These are phyloP conservation scores for Pyropia yezoensis DNA, from an alignment of 23 red algal genomes.

Conservation along the genomic window DNA sequence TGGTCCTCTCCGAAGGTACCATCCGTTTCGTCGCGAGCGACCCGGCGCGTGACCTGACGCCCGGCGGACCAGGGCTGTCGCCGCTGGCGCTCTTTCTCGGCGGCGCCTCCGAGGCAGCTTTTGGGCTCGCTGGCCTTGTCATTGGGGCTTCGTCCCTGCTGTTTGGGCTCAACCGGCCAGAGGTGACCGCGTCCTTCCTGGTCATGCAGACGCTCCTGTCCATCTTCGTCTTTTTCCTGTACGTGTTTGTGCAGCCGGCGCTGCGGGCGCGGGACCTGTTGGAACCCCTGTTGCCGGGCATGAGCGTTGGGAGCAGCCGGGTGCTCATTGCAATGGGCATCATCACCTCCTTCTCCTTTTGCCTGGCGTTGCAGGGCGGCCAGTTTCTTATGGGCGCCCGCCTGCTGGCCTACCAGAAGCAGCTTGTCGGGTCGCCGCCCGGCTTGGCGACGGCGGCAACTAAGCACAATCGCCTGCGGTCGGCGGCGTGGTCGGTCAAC, in stretches of 20 bases:
- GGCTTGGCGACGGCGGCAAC: too few species aligned
- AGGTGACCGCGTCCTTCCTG: constrained; percentile 12
- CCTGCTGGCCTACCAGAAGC: constrained; percentile 6
- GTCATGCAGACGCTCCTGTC: constrained; percentile 16
- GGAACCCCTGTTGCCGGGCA: constrained; percentile 6
- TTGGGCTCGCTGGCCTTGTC: constrained; percentile 29
- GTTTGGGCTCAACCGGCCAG: constrained; percentile 19
- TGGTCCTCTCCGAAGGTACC: constrained; percentile 41
- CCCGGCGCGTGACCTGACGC: constrained; percentile 5
- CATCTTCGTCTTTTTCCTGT: constrained; percentile 37
- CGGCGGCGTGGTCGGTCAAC: constrained; percentile 38
- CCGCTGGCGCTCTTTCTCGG: constrained; percentile 25
- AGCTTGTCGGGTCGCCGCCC: too few species aligned
- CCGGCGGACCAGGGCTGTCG: not conserved
- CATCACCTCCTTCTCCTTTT: constrained; percentile 50
- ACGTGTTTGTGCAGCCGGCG: constrained; percentile 28
- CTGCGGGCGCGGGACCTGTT: constrained; percentile 7
- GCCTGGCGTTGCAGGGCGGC: constrained; percentile 45
- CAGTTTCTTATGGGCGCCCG: constrained; percentile 51
- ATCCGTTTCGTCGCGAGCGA: constrained; percentile 23
- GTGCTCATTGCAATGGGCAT: constrained; percentile 33
- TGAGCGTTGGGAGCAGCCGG: constrained; percentile 1
- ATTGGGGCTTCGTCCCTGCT: constrained; percentile 12
- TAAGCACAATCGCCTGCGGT: constrained; percentile 7
- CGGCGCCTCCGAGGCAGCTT: constrained; percentile 26